Conservation (phyloP, 805 yeast genomes). For the Priceomyces castillae region DNA sequence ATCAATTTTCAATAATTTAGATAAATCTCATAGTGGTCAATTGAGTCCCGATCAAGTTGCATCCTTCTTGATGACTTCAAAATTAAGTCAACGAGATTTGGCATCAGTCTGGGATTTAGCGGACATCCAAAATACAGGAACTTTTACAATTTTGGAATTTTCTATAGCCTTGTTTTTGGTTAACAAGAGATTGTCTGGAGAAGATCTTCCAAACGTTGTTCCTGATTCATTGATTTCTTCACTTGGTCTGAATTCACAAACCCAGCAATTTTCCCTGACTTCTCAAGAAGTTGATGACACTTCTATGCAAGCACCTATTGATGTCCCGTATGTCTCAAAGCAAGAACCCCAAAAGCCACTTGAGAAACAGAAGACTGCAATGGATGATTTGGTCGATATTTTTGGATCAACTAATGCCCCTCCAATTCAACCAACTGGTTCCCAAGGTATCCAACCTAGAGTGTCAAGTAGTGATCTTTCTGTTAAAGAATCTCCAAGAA, state of each 20-base stretch:
- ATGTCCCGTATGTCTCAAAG: not conserved
- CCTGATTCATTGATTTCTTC: conserved; percentile 59
- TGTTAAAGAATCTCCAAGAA: conserved; percentile 28
- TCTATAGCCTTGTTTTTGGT: conserved; percentile 92
- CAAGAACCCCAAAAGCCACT: conserved; percentile 6
- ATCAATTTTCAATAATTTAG: conserved; percentile 73
- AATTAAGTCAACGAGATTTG: conserved; percentile 75
- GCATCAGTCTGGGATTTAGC: conserved; percentile 95
- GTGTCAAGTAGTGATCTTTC: conserved; percentile 35
- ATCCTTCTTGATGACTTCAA: conserved; percentile 82
- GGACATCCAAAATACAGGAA: conserved; percentile 83
- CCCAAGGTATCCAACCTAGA: conserved; percentile 20
- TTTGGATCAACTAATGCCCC: conserved; percentile 29
- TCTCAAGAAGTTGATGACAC: not conserved
- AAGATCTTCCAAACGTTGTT: conserved; percentile 70
- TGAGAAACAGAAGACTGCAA: conserved; percentile 45
- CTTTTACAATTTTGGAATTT: conserved; percentile 77
- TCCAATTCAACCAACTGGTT: conserved; percentile 11
- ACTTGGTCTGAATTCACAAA: conserved; percentile 12
- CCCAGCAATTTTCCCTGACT: not conserved
- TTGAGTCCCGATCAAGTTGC: conserved; percentile 82
- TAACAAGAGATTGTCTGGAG: conserved; percentile 78
- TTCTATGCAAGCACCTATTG: not conserved
- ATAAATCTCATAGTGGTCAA: conserved; percentile 57
- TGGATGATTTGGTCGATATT: conserved; percentile 63